Evolutionary conservation across 2,329 filamentous ascomycete species (phyloP).

Genomic region (Fusarium equiseti): DNA sequence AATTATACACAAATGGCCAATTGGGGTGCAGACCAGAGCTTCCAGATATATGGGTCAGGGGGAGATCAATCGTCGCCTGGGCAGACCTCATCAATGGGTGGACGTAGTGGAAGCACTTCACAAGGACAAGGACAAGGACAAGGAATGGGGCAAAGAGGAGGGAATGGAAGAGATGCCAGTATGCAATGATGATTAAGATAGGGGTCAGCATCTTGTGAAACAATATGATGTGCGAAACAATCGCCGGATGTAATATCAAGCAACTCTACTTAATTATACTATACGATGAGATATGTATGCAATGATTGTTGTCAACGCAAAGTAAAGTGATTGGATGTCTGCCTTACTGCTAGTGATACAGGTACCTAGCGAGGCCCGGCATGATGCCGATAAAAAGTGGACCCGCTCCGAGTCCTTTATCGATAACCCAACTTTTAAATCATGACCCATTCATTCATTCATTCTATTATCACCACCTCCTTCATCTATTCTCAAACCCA

Average conservation of each 20-base stretch:
- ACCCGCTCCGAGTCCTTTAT: slow-evolving; percentile 9
- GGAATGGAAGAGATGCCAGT: slow-evolving; percentile 29
- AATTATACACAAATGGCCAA: slow-evolving; percentile 66
- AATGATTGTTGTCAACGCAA: not conserved
- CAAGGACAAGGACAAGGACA: slow-evolving; percentile 23
- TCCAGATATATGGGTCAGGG: slow-evolving; percentile 61
- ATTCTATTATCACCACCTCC: not conserved
- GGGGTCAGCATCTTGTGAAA: slow-evolving; percentile 26
- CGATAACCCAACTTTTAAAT: slow-evolving; percentile 19
- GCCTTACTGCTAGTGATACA: not conserved
- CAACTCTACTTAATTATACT: slow-evolving; percentile 18
- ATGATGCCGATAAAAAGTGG: slow-evolving; percentile 11
- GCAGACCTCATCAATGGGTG: slow-evolving; percentile 42
- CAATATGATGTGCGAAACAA: slow-evolving; percentile 20
- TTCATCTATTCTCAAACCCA: slow-evolving; percentile 3
- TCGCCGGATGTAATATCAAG: slow-evolving; percentile 30
- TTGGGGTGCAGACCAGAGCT: slow-evolving; percentile 65
- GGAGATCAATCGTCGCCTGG: slow-evolving; percentile 48
- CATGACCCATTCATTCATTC: slow-evolving; percentile 3
- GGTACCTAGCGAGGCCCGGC: not conserved
- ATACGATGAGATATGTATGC: not conserved
- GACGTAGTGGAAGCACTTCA: slow-evolving; percentile 38
- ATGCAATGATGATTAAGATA: slow-evolving; percentile 37
- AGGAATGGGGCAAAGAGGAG: slow-evolving; percentile 3
- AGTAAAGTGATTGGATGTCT: not conserved